Evolutionary conservation across 495 filamentous ascomycete genomes (phyloP).

Genomic region (Trypethelium eluteriae): DNA sequence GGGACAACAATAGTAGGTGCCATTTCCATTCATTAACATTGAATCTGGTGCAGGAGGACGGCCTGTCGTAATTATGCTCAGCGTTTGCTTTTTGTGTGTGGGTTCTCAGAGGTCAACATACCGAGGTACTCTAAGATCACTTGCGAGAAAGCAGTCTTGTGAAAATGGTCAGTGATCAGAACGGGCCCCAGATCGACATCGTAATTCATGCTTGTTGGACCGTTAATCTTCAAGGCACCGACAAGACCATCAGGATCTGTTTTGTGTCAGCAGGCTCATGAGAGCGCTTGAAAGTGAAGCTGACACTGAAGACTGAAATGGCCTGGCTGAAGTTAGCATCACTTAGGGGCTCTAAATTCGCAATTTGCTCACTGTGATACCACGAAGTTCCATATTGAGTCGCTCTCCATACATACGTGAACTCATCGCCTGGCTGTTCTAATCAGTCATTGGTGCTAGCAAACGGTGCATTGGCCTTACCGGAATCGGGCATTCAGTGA

Average conservation of each 20-base stretch:
- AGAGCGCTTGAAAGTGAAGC: background rate
- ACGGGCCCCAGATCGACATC: conserved; percentile 28
- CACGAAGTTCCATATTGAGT: conserved; percentile 34
- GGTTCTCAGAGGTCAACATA: background rate
- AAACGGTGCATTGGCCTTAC: background rate
- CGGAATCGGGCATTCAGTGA: conserved; percentile 36
- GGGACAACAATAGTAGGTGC: background rate
- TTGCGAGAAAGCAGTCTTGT: conserved; percentile 12
- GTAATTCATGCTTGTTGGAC: conserved; percentile 31
- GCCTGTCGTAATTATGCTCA: too few species aligned
- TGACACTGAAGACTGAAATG: background rate
- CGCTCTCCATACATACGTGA: conserved; percentile 27
- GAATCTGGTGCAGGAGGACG: too few species aligned
- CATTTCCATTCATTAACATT: background rate
- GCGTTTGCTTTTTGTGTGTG: too few species aligned
- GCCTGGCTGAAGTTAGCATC: too few species aligned
- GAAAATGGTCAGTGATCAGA: conserved; percentile 32
- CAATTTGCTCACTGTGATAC: conserved; percentile 27
- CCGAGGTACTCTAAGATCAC: background rate
- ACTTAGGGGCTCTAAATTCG: too few species aligned
- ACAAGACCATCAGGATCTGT: conserved; percentile 26
- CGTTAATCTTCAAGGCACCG: conserved; percentile 35
- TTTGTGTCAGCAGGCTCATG: background rate
- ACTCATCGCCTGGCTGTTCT: conserved; percentile 15
- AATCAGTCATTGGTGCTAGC: background rate